Evolutionary conservation across 164 flowering plant genomes (phyloP).

Genomic region (Umbellularia californica): DNA sequence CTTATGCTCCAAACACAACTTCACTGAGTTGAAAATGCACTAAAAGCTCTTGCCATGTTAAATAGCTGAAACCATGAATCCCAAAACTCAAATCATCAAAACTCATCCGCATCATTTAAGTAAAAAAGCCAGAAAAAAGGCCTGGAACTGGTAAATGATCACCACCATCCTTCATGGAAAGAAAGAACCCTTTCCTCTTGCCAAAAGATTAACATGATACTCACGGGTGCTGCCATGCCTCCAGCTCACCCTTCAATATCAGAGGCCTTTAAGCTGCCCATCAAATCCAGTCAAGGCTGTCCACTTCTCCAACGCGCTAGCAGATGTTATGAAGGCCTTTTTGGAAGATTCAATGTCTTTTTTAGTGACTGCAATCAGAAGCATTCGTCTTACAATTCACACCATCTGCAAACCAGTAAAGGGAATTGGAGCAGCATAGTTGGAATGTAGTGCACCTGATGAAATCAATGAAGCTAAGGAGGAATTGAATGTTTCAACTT

Average conservation of each 20-base stretch:
- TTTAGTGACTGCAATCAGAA: conserved; percentile 12
- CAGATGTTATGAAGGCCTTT: conserved; percentile 15
- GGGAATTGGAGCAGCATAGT: neutral
- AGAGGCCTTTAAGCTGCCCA: conserved; percentile 20
- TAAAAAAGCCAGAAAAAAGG: neutral
- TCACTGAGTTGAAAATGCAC: neutral
- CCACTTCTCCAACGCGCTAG: conserved; percentile 22
- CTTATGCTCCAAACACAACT: neutral
- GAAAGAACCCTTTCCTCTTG: too few relatives aligned
- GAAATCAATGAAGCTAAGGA: conserved; percentile 16
- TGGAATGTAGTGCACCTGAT: conserved; percentile 7
- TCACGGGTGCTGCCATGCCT: neutral
- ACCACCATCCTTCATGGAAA: neutral
- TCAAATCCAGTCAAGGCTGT: conserved; percentile 15
- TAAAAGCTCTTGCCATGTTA: neutral
- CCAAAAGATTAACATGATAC: neutral
- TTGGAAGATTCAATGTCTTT: conserved; percentile 16
- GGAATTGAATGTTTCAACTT: conserved; percentile 11
- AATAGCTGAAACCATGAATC: neutral
- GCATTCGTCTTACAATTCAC: neutral
- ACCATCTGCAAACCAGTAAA: neutral
- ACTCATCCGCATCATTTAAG: neutral
- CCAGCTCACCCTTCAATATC: neutral
- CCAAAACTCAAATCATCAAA: neutral
- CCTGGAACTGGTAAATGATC: neutral